Evolutionary conservation across 345 rosid species (phyloP).

Genomic region (Lepidium aucheri): DNA sequence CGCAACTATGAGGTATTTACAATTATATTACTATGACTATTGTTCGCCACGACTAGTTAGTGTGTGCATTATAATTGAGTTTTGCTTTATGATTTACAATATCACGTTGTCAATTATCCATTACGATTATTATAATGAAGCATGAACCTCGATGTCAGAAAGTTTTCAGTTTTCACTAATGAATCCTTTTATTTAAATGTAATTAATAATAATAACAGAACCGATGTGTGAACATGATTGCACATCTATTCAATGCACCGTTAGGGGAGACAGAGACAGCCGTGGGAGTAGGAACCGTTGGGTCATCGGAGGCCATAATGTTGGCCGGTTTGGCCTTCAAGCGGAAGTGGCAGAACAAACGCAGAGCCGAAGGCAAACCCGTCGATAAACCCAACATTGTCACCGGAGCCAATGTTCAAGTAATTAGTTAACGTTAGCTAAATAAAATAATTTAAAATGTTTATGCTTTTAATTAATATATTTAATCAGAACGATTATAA

Average conservation of each 20-base stretch:
- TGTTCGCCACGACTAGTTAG: background rate
- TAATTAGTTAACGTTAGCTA: background rate
- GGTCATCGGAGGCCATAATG: constrained; percentile 65
- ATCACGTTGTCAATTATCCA: background rate
- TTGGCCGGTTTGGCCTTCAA: constrained; percentile 60
- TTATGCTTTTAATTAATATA: too few relatives aligned
- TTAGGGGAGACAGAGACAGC: constrained; percentile 49
- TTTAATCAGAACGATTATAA: too few relatives aligned
- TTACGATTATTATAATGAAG: too few relatives aligned
- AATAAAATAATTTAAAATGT: too few relatives aligned
- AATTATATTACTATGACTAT: too few relatives aligned
- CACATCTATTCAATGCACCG: constrained; percentile 37
- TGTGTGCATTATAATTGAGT: background rate
- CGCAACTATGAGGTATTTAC: background rate
- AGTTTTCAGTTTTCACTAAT: too few relatives aligned
- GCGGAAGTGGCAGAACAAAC: constrained; percentile 52
- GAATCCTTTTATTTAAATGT: too few relatives aligned
- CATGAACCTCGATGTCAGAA: too few relatives aligned
- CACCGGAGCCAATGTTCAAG: constrained; percentile 65
- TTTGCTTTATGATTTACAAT: background rate
- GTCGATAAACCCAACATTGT: constrained; percentile 54
- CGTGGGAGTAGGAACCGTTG: constrained; percentile 52
- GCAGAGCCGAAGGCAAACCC: constrained; percentile 40
- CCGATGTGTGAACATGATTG: constrained; percentile 38
- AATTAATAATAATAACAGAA: too few relatives aligned